Percentiles rank a stretch among this genome's conserved stretches.
Conservation (phyloP, 1,139 yeast genomes). For the Lodderomyces oxycetoniae region DNA sequence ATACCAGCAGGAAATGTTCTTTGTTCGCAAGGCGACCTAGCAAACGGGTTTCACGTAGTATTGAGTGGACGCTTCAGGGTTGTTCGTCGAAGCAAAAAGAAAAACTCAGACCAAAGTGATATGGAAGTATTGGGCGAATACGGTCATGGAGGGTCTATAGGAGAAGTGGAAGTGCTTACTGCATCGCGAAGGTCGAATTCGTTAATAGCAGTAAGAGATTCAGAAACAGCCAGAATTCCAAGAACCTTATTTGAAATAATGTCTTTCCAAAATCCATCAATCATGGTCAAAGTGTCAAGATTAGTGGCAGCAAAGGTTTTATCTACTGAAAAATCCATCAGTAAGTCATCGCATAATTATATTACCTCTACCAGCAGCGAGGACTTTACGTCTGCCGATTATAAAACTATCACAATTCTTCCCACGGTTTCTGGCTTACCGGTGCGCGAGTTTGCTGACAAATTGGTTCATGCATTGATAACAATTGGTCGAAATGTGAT, state of each 20-base stretch:
- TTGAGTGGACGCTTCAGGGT: conserved; percentile 86
- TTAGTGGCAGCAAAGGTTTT: conserved; percentile 74
- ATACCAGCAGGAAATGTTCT: conserved; percentile 77
- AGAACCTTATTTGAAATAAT: conserved; percentile 80
- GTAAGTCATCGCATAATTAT: conserved; percentile 10
- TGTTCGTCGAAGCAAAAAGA: conserved; percentile 25
- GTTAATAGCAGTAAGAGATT: conserved; percentile 83
- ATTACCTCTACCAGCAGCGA: conserved; percentile 27
- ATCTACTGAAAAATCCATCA: conserved; percentile 17
- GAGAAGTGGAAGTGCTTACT: conserved; percentile 91
- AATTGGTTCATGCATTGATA: conserved; percentile 63
- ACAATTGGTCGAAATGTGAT: conserved; percentile 71
- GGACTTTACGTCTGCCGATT: conserved; percentile 40
- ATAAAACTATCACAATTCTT: conserved; percentile 77
- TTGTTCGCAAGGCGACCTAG: conserved; percentile 78
- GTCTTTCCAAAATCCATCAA: conserved; percentile 80
- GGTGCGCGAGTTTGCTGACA: conserved; percentile 76
- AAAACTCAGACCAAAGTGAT: conserved; percentile 20
- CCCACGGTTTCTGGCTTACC: conserved; percentile 82
- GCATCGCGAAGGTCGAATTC: conserved; percentile 71
- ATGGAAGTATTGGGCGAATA: conserved; percentile 61
- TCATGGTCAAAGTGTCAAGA: conserved; percentile 85
- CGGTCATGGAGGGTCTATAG: conserved; percentile 93
- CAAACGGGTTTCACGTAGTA: conserved; percentile 90
- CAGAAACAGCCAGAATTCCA: conserved; percentile 91